Evolutionary conservation across 352 stramenopile species (phyloP).

Genomic region (Phytopythium sindhum): DNA sequence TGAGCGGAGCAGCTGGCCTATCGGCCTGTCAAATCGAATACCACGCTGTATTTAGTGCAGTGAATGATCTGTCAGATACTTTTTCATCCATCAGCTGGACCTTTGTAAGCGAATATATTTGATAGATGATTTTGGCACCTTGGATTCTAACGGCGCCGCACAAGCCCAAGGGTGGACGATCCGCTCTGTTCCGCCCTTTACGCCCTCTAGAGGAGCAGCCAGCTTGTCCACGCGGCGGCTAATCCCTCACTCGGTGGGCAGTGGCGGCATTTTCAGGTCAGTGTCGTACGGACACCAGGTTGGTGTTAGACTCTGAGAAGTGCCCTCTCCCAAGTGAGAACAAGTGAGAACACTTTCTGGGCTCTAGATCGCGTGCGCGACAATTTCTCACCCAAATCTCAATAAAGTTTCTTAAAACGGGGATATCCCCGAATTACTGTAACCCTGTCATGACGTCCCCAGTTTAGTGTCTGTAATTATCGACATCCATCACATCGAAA

Average conservation of each 20-base stretch:
- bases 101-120: background rate
- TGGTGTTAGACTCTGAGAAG: background rate
- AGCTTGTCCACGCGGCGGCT: background rate
- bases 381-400: too few relatives aligned
- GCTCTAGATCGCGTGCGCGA: too few relatives aligned
- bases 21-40: background rate
- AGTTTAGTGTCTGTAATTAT: too few relatives aligned
- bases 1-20: background rate
- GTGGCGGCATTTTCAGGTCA: background rate
- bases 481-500: too few relatives aligned
- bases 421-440: too few relatives aligned
- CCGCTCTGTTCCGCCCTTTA: background rate
- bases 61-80: background rate
- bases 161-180: too few relatives aligned
- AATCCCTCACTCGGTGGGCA: background rate
- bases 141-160: background rate
- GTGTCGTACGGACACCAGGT: background rate
- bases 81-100: background rate
- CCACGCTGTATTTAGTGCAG: background rate
- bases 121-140: background rate
- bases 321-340: background rate
- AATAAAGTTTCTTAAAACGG: too few relatives aligned
- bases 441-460: too few relatives aligned
- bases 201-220: too few relatives aligned
- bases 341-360: too few relatives aligned